Conservation (phyloP, 805 yeast genomes). For the Ogataea trehaloabstinens region DNA sequence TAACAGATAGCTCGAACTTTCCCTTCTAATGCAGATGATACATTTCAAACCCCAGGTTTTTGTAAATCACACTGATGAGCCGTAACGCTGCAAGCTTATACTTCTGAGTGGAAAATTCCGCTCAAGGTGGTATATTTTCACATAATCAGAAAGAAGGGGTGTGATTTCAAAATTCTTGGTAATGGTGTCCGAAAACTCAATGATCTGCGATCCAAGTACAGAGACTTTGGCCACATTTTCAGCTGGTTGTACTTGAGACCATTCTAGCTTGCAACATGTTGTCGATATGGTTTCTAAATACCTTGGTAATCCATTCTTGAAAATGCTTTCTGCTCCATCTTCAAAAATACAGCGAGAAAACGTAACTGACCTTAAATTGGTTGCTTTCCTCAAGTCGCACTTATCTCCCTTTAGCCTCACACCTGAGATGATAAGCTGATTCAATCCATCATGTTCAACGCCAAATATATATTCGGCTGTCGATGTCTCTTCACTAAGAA, state of each 20-base stretch:
- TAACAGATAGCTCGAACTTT: too few relatives aligned
- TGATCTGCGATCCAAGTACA: slow-evolving; percentile 10
- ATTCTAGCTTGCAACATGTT: slow-evolving; percentile 13
- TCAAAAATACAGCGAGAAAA: slow-evolving; percentile 15
- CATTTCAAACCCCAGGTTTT: too few relatives aligned
- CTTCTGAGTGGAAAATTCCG: too few relatives aligned
- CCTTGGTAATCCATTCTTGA: slow-evolving; percentile 12
- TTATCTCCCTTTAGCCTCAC: slow-evolving; percentile 5
- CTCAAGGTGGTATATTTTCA: slow-evolving; percentile 16
- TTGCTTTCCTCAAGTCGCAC: slow-evolving; percentile 1
- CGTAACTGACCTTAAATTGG: slow-evolving; percentile 13
- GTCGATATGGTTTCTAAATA: slow-evolving; percentile 13
- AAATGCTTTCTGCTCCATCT: slow-evolving; percentile 4
- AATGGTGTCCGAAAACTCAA: slow-evolving; percentile 4
- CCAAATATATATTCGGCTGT: slow-evolving; percentile 13
- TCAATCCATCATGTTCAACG: slow-evolving; percentile 7
- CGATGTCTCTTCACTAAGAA: slow-evolving; percentile 12
- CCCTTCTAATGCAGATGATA: too few relatives aligned
- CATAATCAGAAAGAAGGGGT: slow-evolving; percentile 17
- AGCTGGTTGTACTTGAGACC: slow-evolving; percentile 10
- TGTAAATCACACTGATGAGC: too few relatives aligned
- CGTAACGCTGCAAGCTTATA: too few relatives aligned
- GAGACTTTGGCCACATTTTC: slow-evolving; percentile 11
- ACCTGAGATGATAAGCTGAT: slow-evolving; percentile 11
- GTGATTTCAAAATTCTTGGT: slow-evolving; percentile 7